Evolutionary conservation across 441 rosid species (phyloP), one percentile per base, ranked within the genome.

Genomic region (Isatis lusitanica): DNA sequence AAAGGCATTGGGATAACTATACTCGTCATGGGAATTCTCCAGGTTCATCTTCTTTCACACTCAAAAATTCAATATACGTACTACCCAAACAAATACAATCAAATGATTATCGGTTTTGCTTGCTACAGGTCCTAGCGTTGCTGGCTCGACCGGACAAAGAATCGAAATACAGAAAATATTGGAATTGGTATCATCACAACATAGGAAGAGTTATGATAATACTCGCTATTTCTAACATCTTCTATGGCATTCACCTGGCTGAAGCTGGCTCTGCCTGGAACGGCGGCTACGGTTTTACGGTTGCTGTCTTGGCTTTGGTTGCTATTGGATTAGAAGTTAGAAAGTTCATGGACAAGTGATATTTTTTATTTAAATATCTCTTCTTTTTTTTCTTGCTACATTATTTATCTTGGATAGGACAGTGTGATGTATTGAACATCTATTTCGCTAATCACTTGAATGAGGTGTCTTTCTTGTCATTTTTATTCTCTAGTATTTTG

Each of bases 121-220:
- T 64, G 12, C 17, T 15, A n/a, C 21, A 92, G 96, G 82, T 81
- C 26, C 55, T 80, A 81, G 90, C 97, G 18, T 7, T 90, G 63
- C 78, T 89, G 80, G 90, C 85, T 24, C 52, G 97, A 24, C 92
- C 97, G 0, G 78, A 70, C 18, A 85, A 81, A 79, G 56, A 73
- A 59, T 82, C 89, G 0, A 94, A 91, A 46, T 44, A 82, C 70
- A 75, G 95, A 46, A 85, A 73, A 39, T 94, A 83, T 26, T 91
- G 97, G 97, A 90, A 91, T 15, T 91, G 92, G 92, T 91, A 91
- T 75, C 98, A 91, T 69, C 74, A 88, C 7, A 78, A 60, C 3
- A 76, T 80, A 13, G 96, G 96, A 48, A 84, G 91, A 55, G 43
- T 75, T 36, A 4, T 86, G 68, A 84, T 86, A 2, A 59, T 70